Conservation (phyloP, 164 flowering plant genomes). For the Stephania yunnanensis region DNA sequence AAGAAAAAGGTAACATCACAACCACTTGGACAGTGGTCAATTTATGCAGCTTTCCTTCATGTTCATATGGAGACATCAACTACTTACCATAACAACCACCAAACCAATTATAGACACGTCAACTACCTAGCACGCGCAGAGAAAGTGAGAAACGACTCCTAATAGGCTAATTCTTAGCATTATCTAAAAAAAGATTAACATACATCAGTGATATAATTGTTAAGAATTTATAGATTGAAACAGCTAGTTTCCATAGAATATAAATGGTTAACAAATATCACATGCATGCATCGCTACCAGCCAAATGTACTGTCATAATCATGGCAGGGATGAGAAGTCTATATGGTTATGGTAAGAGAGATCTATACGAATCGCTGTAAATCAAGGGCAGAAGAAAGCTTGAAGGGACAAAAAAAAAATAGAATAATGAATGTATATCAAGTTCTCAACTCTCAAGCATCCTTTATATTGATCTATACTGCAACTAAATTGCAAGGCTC, state of each 20-base stretch:
- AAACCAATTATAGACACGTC: too few species aligned
- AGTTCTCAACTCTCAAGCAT: not conserved
- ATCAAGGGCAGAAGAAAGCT: not conserved
- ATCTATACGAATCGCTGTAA: not conserved
- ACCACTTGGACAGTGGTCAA: not conserved
- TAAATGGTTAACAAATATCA: not conserved
- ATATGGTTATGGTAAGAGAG: not conserved
- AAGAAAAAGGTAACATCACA: not conserved
- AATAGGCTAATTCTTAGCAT: too few species aligned
- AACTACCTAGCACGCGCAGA: too few species aligned
- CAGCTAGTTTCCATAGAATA: too few species aligned
- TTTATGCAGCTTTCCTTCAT: not conserved
- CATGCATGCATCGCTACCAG: not conserved
- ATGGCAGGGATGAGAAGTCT: too few species aligned
- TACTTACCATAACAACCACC: not conserved
- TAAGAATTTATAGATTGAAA: not conserved
- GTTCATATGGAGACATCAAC: not conserved
- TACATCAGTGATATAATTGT: too few species aligned
- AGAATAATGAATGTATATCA: not conserved
- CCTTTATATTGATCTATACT: not conserved
- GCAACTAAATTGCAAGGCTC: not conserved
- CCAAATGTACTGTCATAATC: too few species aligned
- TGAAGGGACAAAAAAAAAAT: not conserved
- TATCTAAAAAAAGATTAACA: too few species aligned
- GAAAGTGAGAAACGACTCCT: too few species aligned